Evolutionary conservation across 495 filamentous ascomycete species (phyloP).

Genomic region (Lasiosphaeria miniovina): DNA sequence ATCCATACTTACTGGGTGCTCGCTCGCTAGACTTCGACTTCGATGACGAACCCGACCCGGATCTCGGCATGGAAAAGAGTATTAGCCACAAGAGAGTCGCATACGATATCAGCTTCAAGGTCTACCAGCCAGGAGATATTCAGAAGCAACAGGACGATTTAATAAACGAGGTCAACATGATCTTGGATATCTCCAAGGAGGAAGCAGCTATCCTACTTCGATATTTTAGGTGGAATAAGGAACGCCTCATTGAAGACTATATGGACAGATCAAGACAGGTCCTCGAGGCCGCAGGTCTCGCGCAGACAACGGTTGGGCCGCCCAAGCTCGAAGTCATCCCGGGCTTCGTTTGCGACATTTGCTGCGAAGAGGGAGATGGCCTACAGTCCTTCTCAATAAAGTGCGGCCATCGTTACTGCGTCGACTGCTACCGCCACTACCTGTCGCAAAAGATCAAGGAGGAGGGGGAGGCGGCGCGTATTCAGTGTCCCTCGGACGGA

Average conservation of each 20-base stretch:
- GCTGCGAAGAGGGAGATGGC: slow-evolving; percentile 80
- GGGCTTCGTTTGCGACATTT: slow-evolving; percentile 90
- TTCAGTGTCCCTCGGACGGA: slow-evolving; percentile 84
- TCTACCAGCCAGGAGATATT: slow-evolving; percentile 76
- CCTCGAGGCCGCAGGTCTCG: slow-evolving; percentile 82
- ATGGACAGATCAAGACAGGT: slow-evolving; percentile 79
- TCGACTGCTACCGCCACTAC: slow-evolving; percentile 89
- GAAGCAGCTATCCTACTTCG: slow-evolving; percentile 84
- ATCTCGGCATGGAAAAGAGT: slow-evolving; percentile 77
- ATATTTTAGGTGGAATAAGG: slow-evolving; percentile 90
- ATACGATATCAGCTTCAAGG: slow-evolving; percentile 82
- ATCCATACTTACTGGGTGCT: slow-evolving; percentile 13
- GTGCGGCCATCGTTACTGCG: slow-evolving; percentile 93
- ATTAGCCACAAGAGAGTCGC: slow-evolving; percentile 64
- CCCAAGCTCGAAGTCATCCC: slow-evolving; percentile 66
- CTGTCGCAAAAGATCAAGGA: slow-evolving; percentile 86
- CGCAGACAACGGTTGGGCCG: slow-evolving; percentile 56
- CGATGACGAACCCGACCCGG: slow-evolving; percentile 66
- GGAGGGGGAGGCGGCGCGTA: slow-evolving; percentile 91
- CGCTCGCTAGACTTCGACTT: slow-evolving; percentile 59
- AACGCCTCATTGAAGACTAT: slow-evolving; percentile 87
- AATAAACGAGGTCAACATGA: slow-evolving; percentile 81
- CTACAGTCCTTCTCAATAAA: slow-evolving; percentile 93
- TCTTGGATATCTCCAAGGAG: slow-evolving; percentile 82
- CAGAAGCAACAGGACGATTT: slow-evolving; percentile 77